Conservation (phyloP, 2,329 filamentous ascomycete species). For the Penicillium occitanis region DNA sequence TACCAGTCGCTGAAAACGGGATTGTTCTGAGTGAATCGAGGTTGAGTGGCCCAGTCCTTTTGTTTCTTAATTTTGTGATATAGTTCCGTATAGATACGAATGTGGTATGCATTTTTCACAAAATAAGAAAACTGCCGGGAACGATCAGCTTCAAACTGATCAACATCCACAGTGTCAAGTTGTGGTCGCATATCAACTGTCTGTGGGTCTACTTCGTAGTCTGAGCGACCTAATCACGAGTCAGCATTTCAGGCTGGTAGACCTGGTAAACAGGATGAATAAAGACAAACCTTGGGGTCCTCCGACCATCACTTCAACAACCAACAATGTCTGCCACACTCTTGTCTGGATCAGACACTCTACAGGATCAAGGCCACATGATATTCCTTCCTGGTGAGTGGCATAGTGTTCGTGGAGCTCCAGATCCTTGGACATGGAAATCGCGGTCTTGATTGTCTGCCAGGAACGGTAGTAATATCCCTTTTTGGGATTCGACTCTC, state of each 20-base stretch:
- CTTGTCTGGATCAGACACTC: slow-evolving; percentile 84
- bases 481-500: slow-evolving; percentile 85
- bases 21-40: slow-evolving; percentile 76
- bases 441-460: slow-evolving; percentile 90
- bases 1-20: slow-evolving; percentile 75
- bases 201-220: slow-evolving; percentile 72
- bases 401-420: slow-evolving; percentile 84
- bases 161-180: slow-evolving; percentile 62
- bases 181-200: slow-evolving; percentile 73
- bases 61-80: slow-evolving; percentile 72
- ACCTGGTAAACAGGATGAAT: background rate
- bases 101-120: slow-evolving; percentile 71
- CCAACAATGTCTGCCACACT: slow-evolving; percentile 85
- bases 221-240: slow-evolving; percentile 63
- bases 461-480: slow-evolving; percentile 97
- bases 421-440: slow-evolving; percentile 90
- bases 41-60: slow-evolving; percentile 84
- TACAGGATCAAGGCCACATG: slow-evolving; percentile 66
- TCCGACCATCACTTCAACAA: slow-evolving; percentile 88
- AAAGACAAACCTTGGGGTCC: slow-evolving; percentile 74
- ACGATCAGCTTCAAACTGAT: slow-evolving; percentile 73
- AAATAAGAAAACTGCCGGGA: slow-evolving; percentile 84
- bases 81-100: slow-evolving; percentile 72
- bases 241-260: slow-evolving; percentile 21
- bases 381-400: slow-evolving; percentile 68